These are phyloP conservation scores for Sinapis alba DNA, from an alignment of 441 rosid genomes.

Conservation along the genomic window DNA sequence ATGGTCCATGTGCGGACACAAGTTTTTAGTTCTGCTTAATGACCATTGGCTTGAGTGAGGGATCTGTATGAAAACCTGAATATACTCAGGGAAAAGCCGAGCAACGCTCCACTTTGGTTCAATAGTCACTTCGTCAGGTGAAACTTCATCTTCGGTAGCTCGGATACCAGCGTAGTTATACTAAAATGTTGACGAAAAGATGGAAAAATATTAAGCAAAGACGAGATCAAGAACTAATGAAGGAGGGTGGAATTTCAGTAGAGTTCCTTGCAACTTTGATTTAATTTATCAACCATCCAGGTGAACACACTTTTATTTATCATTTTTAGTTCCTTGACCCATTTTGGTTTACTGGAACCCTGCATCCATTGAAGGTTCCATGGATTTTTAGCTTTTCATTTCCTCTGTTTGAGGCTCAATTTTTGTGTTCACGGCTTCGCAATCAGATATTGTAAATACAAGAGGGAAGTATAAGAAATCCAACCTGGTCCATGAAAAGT, in stretches of 20 bases:
- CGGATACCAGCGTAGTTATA: conserved; percentile 89
- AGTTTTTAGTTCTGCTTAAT: not conserved
- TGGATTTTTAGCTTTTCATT: not conserved
- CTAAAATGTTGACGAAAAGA: conserved; percentile 47
- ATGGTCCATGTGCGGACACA: conserved; percentile 21
- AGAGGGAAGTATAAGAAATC: conserved; percentile 20
- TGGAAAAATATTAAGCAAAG: not conserved
- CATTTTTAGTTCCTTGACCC: conserved; percentile 10
- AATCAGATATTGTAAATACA: conserved; percentile 10
- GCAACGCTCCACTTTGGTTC: conserved; percentile 92
- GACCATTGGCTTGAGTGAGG: conserved; percentile 11
- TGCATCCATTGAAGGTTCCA: conserved; percentile 14
- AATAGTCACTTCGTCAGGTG: conserved; percentile 68
- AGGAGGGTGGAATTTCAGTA: not conserved
- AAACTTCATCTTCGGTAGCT: conserved; percentile 58
- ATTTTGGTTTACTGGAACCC: conserved; percentile 14
- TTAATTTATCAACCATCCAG: not conserved
- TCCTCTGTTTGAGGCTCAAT: conserved; percentile 20
- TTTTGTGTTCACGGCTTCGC: conserved; percentile 7
- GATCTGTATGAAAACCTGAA: conserved; percentile 53
- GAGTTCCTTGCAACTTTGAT: conserved; percentile 22
- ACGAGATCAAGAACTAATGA: conserved; percentile 6
- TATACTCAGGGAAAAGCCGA: conserved; percentile 75
- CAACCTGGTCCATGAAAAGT: conserved; percentile 98
- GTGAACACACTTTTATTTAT: conserved; percentile 5